Conservation (phyloP, 2,329 filamentous ascomycete genomes). For the Aspergillus quadricinctus region DNA sequence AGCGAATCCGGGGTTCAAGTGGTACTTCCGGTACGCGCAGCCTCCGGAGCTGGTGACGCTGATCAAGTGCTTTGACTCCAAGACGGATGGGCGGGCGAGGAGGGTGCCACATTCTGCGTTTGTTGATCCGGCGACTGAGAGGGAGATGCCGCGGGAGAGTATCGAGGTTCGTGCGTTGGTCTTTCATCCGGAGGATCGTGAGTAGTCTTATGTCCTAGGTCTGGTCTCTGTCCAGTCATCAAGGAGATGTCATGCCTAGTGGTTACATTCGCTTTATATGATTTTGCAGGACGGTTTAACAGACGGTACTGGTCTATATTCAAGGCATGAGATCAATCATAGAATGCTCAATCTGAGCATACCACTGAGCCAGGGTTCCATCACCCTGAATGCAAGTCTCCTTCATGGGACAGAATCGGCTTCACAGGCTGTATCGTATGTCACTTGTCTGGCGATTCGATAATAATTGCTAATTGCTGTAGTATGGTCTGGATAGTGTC, state of each 20-base stretch:
- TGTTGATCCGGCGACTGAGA: conserved; percentile 44
- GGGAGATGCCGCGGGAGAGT: conserved; percentile 44
- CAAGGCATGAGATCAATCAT: too few relatives aligned
- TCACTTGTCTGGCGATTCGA: not conserved
- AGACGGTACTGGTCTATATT: not conserved
- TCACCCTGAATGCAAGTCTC: conserved; percentile 35
- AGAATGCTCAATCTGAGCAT: too few relatives aligned
- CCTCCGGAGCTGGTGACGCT: conserved; percentile 52
- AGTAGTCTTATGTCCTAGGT: conserved; percentile 7
- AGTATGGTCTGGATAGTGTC: conserved; percentile 63
- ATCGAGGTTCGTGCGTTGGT: conserved; percentile 55
- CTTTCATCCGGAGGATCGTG: conserved; percentile 44
- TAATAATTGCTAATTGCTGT: conserved; percentile 1
- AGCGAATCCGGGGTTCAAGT: conserved; percentile 43
- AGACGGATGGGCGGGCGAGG: conserved; percentile 51
- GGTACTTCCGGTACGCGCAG: conserved; percentile 52
- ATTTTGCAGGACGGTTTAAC: not conserved
- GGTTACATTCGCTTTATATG: not conserved
- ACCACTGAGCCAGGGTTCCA: too few relatives aligned
- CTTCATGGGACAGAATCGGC: conserved; percentile 68
- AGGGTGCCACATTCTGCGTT: conserved; percentile 56
- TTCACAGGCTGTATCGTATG: conserved; percentile 63
- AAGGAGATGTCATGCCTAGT: not conserved
- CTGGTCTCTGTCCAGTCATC: not conserved
- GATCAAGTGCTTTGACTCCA: conserved; percentile 60